Evolutionary conservation across 2,329 filamentous ascomycete species (phyloP).

Genomic region (Pseudohalonectria lignicola): DNA sequence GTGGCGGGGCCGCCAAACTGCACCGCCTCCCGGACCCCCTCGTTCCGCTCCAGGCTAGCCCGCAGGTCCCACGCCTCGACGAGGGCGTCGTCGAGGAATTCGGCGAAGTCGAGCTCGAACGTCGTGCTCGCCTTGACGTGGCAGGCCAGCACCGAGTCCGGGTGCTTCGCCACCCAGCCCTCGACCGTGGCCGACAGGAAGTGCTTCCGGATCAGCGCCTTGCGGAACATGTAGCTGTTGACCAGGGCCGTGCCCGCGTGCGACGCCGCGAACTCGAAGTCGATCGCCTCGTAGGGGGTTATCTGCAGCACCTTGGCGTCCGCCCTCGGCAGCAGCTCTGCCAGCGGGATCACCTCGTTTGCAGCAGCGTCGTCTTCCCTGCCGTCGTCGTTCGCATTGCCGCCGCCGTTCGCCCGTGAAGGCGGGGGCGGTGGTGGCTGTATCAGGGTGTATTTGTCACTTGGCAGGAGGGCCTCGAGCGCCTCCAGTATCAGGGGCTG

Average conservation of each 20-base stretch:
- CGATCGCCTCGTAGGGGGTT: conserved; percentile 73
- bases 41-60: conserved; percentile 66
- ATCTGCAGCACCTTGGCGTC: conserved; percentile 57
- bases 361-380: no score
- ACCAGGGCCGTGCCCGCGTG: conserved; percentile 54
- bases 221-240: conserved; percentile 91
- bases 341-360: conserved; percentile 23
- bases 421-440: background rate
- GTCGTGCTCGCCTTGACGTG: conserved; percentile 72
- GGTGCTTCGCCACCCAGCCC: conserved; percentile 79
- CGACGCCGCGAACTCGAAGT: conserved; percentile 67
- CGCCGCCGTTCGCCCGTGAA: conserved; percentile 10
- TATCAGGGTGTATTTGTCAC: conserved; percentile 35
- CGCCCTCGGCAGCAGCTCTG: conserved; percentile 20
- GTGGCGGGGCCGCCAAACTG: background rate
- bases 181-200: conserved; percentile 77
- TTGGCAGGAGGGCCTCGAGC: conserved; percentile 50
- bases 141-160: conserved; percentile 52
- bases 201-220: conserved; percentile 93
- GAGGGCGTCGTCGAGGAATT: conserved; percentile 89
- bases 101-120: conserved; percentile 92
- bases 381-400: no score
- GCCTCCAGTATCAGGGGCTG: conserved; percentile 73
- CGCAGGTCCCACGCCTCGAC: conserved; percentile 82
- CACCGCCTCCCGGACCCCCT: conserved; percentile 15